Conservation (phyloP, 164 flowering plant genomes). For the Aristolochia contorta region DNA sequence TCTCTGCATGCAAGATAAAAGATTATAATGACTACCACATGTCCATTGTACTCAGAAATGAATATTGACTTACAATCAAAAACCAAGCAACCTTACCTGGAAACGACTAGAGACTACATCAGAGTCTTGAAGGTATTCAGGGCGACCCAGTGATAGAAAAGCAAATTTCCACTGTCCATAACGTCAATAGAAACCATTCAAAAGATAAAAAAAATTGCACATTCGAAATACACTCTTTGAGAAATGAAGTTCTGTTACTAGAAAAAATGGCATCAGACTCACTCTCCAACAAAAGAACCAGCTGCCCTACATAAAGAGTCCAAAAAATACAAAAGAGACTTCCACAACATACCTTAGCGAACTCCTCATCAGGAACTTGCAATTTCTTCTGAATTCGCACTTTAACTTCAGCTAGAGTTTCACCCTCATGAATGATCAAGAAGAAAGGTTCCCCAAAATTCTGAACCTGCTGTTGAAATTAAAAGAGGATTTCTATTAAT, state of each 20-base stretch:
- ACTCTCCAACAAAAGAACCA: too few species aligned
- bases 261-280: too few species aligned
- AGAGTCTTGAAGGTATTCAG: conserved; percentile 76
- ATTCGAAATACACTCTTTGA: not conserved
- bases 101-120: conserved; percentile 76
- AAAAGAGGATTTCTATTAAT: too few species aligned
- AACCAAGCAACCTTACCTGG: conserved; percentile 34
- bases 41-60: too few species aligned
- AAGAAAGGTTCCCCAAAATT: conserved; percentile 98
- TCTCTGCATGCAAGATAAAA: conserved; percentile 33
- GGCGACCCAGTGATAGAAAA: conserved; percentile 71
- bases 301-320: too few species aligned
- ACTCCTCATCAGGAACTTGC: conserved; percentile 91
- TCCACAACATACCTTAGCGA: conserved; percentile 52
- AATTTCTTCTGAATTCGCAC: conserved; percentile 79
- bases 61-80: too few species aligned
- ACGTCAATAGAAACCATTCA: too few species aligned
- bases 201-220: not conserved
- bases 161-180: conserved; percentile 86
- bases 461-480: conserved; percentile 66
- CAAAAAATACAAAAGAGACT: not conserved
- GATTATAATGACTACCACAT: too few species aligned
- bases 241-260: too few species aligned
- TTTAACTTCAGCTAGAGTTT: conserved; percentile 83
- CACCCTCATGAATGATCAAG: conserved; percentile 87